Evolutionary conservation across 2,329 filamentous ascomycete genomes (phyloP).

Genomic region (Pseudogymnoascus verrucosus): DNA sequence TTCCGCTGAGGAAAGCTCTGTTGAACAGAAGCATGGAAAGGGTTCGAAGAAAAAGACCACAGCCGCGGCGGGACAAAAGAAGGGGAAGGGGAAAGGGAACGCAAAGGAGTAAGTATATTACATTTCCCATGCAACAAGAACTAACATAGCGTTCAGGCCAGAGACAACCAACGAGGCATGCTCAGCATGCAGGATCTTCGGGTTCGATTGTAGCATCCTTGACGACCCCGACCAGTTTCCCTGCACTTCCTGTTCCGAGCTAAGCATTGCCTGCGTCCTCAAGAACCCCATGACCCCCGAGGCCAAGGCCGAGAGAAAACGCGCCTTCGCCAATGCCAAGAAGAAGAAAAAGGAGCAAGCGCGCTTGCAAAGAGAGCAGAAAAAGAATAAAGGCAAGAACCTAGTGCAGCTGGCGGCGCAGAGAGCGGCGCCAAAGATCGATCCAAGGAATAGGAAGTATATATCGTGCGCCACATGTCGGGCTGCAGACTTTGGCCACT

Average conservation of each 20-base stretch:
- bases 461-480: conserved; percentile 20
- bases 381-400: conserved; percentile 12
- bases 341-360: conserved; percentile 16
- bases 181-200: background rate
- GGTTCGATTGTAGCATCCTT: conserved; percentile 9
- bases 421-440: background rate
- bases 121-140: background rate
- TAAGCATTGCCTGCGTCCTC: conserved; percentile 19
- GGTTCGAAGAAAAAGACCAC: background rate
- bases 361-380: conserved; percentile 17
- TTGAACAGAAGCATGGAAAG: background rate
- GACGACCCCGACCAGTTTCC: conserved; percentile 18
- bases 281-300: conserved; percentile 17
- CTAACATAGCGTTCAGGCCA: background rate
- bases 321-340: conserved; percentile 17
- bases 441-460: conserved; percentile 10
- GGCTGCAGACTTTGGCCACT: conserved; percentile 1
- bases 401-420: conserved; percentile 13
- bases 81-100: background rate
- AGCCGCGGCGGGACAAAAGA: background rate
- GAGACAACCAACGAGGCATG: background rate
- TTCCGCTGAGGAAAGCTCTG: background rate
- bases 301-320: conserved; percentile 19
- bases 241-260: conserved; percentile 21
- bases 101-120: background rate